A percentile compares a stretch with the other conserved stretches of the same genome.
Evolutionary conservation across 148 eudicot species (phyloP).

Genomic region (Fagopyrum tataricum): DNA sequence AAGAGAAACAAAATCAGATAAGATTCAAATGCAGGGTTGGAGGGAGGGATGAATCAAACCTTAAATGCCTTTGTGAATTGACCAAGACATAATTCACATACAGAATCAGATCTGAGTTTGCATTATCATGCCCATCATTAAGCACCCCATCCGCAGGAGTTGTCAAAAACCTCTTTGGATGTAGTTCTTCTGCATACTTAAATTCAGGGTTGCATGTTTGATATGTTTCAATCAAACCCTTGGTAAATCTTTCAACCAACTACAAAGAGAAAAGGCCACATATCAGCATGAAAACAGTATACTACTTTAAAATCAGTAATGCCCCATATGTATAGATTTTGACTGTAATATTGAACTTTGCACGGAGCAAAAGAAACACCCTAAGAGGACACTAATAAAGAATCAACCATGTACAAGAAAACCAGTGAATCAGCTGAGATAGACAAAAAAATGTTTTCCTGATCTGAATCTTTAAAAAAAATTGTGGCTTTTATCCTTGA

Average conservation of each 20-base stretch:
- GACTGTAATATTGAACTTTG: background rate
- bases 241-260: constrained; percentile 76
- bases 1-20: background rate
- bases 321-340: too few relatives aligned
- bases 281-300: background rate
- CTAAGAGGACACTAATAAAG: background rate
- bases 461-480: too few relatives aligned
- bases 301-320: background rate
- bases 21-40: constrained; percentile 6
- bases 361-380: background rate
- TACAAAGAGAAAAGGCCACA: constrained; percentile 22
- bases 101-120: constrained; percentile 85
- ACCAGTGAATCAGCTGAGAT: background rate
- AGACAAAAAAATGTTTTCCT: background rate
- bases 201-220: constrained; percentile 80
- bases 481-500: background rate
- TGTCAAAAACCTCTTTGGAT: constrained; percentile 80
- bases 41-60: background rate
- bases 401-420: background rate
- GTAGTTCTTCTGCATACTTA: constrained; percentile 57
- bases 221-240: constrained; percentile 81
- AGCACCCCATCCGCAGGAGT: constrained; percentile 80
- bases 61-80: constrained; percentile 29
- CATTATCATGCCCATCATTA: constrained; percentile 90
- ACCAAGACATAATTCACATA: constrained; percentile 52